Evolutionary conservation across 83 land plant genomes (phyloP).

Genomic region (Picea mariana): DNA sequence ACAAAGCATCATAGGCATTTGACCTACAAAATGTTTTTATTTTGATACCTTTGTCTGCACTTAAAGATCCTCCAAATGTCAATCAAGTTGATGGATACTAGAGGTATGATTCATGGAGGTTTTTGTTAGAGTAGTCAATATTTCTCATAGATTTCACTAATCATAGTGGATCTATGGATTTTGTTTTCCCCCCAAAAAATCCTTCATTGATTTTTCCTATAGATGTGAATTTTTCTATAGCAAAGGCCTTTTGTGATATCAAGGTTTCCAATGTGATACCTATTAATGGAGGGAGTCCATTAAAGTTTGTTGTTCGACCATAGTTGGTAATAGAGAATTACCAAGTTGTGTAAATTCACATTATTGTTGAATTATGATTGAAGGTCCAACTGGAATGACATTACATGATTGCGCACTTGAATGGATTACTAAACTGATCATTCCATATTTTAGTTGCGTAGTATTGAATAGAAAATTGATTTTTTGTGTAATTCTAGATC

Average conservation of each 20-base stretch:
- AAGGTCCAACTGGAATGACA: no score
- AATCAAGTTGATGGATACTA: constrained; percentile 96
- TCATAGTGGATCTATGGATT: constrained; percentile 97
- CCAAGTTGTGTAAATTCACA: no score
- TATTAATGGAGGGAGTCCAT: no score
- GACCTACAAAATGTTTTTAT: constrained; percentile 89
- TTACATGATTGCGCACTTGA: no score
- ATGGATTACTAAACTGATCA: no score
- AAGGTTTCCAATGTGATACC: constrained; percentile 52
- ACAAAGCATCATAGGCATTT: constrained; percentile 85
- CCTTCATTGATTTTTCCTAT: constrained; percentile 87
- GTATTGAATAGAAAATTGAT: no score
- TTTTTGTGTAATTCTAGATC: no score
- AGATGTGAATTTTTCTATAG: constrained; percentile 72
- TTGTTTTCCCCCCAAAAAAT: constrained; percentile 90
- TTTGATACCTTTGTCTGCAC: constrained; percentile 89
- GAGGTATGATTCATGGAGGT: constrained; percentile 88
- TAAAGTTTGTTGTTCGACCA: no score
- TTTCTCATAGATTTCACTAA: constrained; percentile 83
- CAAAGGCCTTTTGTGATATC: constrained; percentile 84
- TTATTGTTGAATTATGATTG: no score
- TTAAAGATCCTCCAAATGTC: constrained; percentile 81
- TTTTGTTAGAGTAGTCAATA: constrained; percentile 86
- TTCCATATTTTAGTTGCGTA: no score
- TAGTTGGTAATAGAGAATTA: no score